Percentiles rank a stretch among this genome's conserved stretches.
Conservation (phyloP, 2,329 filamentous ascomycete genomes). For the Fusarium subglutinans region DNA sequence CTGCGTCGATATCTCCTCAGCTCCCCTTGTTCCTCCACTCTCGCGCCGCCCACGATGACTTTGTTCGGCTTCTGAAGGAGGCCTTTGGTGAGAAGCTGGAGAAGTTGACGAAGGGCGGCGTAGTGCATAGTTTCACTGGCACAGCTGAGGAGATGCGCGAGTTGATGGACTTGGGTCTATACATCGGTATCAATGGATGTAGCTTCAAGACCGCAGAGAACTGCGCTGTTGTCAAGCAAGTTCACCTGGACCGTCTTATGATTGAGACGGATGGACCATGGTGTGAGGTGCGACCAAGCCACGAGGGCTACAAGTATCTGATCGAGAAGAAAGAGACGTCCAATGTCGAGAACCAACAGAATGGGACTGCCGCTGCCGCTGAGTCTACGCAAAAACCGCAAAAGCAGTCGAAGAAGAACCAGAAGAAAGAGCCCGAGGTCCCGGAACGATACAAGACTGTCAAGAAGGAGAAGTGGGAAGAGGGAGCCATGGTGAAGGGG, state of each 20-base stretch:
- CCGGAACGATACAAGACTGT: constrained; percentile 81
- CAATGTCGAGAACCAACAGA: constrained; percentile 35
- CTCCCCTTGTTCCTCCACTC: constrained; percentile 93
- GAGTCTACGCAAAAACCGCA: constrained; percentile 43
- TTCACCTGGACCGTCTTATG: constrained; percentile 84
- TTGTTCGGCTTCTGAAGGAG: constrained; percentile 74
- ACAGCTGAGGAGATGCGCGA: constrained; percentile 84
- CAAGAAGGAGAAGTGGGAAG: constrained; percentile 95
- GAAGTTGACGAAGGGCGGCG: constrained; percentile 75
- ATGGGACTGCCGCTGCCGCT: constrained; percentile 30
- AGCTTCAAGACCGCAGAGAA: constrained; percentile 96
- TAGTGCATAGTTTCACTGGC: constrained; percentile 96
- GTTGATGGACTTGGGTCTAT: constrained; percentile 80
- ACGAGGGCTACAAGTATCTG: constrained; percentile 81
- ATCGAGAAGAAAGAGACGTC: constrained; percentile 52
- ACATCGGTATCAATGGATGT: constrained; percentile 96
- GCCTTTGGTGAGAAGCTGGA: constrained; percentile 68
- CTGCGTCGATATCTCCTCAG: constrained; percentile 72
- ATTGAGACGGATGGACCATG: constrained; percentile 98
- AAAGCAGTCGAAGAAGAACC: constrained; percentile 58
- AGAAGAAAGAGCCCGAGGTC: constrained; percentile 71
- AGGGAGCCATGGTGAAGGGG: constrained; percentile 91
- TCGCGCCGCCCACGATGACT: constrained; percentile 85
- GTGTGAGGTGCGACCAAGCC: constrained; percentile 92
- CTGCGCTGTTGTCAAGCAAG: constrained; percentile 80